Evolutionary conservation across 768 basidiomycete species (phyloP), one percentile per base, ranked within the genome.

Genomic region (Mrakia hoshinonis): DNA sequence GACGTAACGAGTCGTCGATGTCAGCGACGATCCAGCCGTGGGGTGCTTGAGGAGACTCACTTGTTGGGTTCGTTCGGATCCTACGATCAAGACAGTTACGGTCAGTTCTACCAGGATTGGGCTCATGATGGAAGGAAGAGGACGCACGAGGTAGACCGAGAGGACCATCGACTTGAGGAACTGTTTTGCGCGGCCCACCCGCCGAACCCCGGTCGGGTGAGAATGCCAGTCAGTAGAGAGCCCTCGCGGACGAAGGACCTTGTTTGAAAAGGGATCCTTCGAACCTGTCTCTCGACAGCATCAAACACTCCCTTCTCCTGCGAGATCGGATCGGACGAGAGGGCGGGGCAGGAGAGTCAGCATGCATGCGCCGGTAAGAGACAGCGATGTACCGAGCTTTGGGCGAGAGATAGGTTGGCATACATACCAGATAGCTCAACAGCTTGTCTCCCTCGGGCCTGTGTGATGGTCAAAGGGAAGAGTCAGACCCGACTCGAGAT

Each of bases 361-460:
- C 43, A n/a, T 43, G 15, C 15, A 43, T 43, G 43, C 43, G 15
- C 43, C 43, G 9, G 58, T 22, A 12, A 36, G 10, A 10, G 58
- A 10, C 5, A 39, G 34, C 15, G 31, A 24, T 31, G 54, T 3
- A 26, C n/a, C n/a, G n/a, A n/a, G n/a, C n/a, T n/a, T n/a, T n/a
- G n/a, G n/a, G 5, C 49, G 49, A 9, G 20, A 31, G 11, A 13
- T 18, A 5, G 15, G 26, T n/a, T n/a, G n/a, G 36, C 1, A 29
- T 7, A 48, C 67, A 12, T 43, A 68, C 67, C 12, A 68, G 18
- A 11, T 48, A 60, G 4, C 58, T 39, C 10, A 68, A 15, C 13
- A 68, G 43, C 31, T 47, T 68, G 47, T 68, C 67, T 52, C 67
- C 67, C 15, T 68, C 67, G 3, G 67, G 67, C 26, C 67, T 68